Base-by-base conservation (phyloP, 2,329 filamentous ascomycete species). In the Penicillium oxalicum region DNA sequence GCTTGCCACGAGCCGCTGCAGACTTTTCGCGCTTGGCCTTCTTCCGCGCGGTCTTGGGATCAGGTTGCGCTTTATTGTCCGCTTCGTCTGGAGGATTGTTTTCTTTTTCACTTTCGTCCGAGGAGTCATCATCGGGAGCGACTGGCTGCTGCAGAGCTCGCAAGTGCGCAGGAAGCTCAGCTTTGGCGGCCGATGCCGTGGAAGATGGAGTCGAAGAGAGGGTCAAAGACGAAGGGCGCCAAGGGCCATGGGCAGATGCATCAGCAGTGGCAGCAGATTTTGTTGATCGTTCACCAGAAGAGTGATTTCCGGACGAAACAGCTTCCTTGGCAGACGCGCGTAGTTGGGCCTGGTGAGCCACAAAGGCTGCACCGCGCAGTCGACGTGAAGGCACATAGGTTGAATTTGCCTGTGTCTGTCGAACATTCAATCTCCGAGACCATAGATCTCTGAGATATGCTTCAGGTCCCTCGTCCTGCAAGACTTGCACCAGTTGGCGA, bases 361-460 rank as follows among this genome's bases (percentile, higher is more conserved):
- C 37, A 24, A 49, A 49, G 36, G 36, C 47, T 29, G 43, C 39
- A 24, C 50, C 50, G 7, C 44, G 40, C n/a, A 48, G 41, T 34
- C 48, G 44, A 11, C 34, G 32, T 27, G 48, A 61, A 49, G 67
- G 52, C 61, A 62, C 50, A 64, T 73, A 52, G 66, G 69, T 47
- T 66, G 71, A 40, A 71, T 67, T 25, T 54, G 61, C 5, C 61
- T 70, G 43, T 60, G 59, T 53, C 70, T 74, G 3, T 62, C 65
- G 25, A 55, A 65, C 25, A 66, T 58, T 25, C 59, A 59, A 32
- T 66, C 58, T 35, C 51, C 57, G 67, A 7, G 27, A 49, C 28
- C 51, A 46, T n/a, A 66, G 58, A 5, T 52, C 48, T 5, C 59
- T 46, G 11, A 74, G 56, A 26, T 77, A 66, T 0, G 56, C 53